A percentile compares a stretch with the other conserved stretches of the same genome.
Conservation (phyloP, 495 filamentous ascomycete genomes). For the Penicillium daleae region DNA sequence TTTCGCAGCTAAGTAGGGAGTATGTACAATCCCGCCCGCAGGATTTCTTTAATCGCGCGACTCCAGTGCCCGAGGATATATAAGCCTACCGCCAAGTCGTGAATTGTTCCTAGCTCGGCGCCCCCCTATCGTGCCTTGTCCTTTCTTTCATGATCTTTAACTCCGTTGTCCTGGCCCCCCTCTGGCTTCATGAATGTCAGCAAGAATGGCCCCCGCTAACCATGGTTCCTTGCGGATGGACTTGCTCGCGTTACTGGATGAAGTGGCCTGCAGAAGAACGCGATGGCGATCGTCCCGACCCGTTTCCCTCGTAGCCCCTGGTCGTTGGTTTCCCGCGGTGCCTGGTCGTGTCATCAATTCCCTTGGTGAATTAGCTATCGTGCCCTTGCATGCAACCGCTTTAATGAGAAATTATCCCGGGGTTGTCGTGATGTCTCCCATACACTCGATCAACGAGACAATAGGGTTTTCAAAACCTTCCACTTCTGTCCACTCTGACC, state of each 20-base stretch:
- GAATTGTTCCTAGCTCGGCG: constrained; percentile 19
- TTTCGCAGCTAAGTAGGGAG: neutral
- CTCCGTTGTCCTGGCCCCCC: constrained; percentile 14
- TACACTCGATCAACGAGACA: constrained; percentile 20
- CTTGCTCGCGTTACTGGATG: neutral
- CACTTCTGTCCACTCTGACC: no score
- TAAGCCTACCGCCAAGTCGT: constrained; percentile 33
- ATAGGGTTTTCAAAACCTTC: constrained; percentile 4
- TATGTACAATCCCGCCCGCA: neutral
- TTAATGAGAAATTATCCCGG: neutral
- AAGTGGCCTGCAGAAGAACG: neutral
- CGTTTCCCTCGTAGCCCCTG: constrained; percentile 3
- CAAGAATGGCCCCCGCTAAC: constrained; percentile 16
- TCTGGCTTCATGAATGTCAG: constrained; percentile 5
- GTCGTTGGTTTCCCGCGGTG: no score
- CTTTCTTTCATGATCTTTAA: constrained; percentile 9
- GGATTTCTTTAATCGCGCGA: neutral
- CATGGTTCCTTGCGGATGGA: constrained; percentile 13
- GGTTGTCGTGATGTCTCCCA: constrained; percentile 25
- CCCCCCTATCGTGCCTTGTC: constrained; percentile 16
- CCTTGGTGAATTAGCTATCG: neutral
- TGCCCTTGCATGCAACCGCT: neutral
- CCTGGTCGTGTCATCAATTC: neutral
- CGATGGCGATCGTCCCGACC: neutral
- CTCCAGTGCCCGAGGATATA: constrained; percentile 18